These are phyloP conservation scores for Candida glaebosa DNA, from an alignment of 805 yeast species.

Conservation along the genomic window DNA sequence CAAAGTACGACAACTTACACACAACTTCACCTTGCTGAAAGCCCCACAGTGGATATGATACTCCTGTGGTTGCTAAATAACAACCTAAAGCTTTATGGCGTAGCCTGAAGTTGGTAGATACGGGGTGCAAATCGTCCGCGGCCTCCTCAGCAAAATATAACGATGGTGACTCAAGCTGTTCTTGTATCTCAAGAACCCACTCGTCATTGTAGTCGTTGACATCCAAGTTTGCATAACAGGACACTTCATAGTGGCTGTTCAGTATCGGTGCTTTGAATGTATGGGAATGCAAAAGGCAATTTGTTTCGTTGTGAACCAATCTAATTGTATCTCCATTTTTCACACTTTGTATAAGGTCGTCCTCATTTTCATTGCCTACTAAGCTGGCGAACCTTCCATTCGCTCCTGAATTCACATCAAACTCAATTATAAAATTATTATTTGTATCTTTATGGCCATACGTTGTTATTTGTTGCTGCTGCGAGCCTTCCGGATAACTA, in stretches of 20 bases:
- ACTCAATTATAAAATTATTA: constrained; percentile 75
- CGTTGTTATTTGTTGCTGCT: constrained; percentile 92
- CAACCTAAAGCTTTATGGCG: constrained; percentile 64
- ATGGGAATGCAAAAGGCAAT: constrained; percentile 81
- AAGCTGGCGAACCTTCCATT: constrained; percentile 29
- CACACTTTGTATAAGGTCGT: constrained; percentile 21
- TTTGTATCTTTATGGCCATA: constrained; percentile 87
- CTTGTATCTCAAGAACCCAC: constrained; percentile 84
- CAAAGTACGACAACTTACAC: constrained; percentile 52
- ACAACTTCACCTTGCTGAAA: constrained; percentile 79
- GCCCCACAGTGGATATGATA: constrained; percentile 76
- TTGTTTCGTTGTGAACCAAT: constrained; percentile 65
- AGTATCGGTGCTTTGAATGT: constrained; percentile 71
- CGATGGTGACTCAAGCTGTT: constrained; percentile 47
- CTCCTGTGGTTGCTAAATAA: constrained; percentile 73
- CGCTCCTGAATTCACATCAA: constrained; percentile 40
- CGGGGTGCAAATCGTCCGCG: constrained; percentile 57
- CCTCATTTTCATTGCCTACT: constrained; percentile 15
- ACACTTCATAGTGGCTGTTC: constrained; percentile 69
- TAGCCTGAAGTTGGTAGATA: constrained; percentile 70
- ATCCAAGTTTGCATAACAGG: constrained; percentile 75
- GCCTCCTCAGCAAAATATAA: constrained; percentile 46
- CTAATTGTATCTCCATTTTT: constrained; percentile 67
- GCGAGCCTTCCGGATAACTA: constrained; percentile 84
- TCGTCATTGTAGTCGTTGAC: constrained; percentile 81